Base-by-base conservation (phyloP, 2,329 filamentous ascomycete species). In the Fusarium transvaalense region DNA sequence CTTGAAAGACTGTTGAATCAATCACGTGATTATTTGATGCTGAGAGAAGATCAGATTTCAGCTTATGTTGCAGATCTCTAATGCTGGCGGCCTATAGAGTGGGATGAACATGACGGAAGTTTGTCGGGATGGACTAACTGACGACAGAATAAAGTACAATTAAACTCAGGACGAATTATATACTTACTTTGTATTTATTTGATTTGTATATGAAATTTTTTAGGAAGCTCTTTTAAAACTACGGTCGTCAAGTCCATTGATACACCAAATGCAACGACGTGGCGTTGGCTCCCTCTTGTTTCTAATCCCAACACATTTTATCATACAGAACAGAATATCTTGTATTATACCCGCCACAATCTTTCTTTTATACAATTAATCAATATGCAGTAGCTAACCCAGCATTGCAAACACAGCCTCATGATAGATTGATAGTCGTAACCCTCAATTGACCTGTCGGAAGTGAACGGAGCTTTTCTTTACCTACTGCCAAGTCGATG, bases 1-100 rank as follows among this genome's bases (percentile, higher is more conserved):
- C 7, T 25, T 31, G 6, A 8, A 4, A 80, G 77, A 81, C 79
- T 78, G 39, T 17, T 23, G 7, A 31, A 21, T 0, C 1, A 35
- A 55, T 64, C 59, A 68, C 64, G 65, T 68, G 65, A 68, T 48
- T 45, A 6, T 7, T 29, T 4, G 9, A 9, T 37, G 25, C n/a
- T 51, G 13, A 6, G 13, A 5, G 4, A 2, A 9, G 9, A 2
- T 4, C 0, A 4, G 5, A 27, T 38, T 29, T 2, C 13, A 15
- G 4, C 0, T 12, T 32, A 31, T 27, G 19, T 31, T 8, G 15
- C 3, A 0, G 38, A 5, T 2, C 2, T n/a, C 1, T 9, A 13
- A 2, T 9, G 47, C 27, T 21, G 34, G 19, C 5, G 23, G 29
- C 7, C 34, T 61, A 39, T 46, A 62, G 57, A 57, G 43, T 58